Evolutionary conservation across 2,329 filamentous ascomycete genomes (phyloP).

Genomic region (Xylariomycetidae sp.): DNA sequence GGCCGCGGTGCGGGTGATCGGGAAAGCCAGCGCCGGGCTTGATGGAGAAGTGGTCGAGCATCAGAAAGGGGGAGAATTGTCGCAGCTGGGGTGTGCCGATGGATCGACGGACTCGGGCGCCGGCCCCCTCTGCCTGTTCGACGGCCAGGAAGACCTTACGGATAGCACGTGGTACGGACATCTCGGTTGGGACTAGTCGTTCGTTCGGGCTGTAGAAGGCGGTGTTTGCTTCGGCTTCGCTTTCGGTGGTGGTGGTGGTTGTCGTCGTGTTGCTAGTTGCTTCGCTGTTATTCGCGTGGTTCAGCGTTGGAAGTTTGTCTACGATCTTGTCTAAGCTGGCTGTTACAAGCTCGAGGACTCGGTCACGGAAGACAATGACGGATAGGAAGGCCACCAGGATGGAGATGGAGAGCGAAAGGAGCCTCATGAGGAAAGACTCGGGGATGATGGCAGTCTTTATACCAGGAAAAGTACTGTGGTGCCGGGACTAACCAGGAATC

Average conservation of each 20-base stretch:
- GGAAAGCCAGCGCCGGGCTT: constrained; percentile 81
- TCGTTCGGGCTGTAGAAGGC: constrained; percentile 22
- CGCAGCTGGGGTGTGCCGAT: constrained; percentile 79
- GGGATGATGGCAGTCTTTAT: constrained; percentile 12
- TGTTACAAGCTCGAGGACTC: constrained; percentile 22
- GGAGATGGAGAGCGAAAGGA: constrained; percentile 32
- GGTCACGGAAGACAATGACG: constrained; percentile 27
- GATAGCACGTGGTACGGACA: constrained; percentile 70
- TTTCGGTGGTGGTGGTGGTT: too few species aligned
- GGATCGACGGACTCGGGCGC: constrained; percentile 79
- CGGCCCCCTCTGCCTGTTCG: constrained; percentile 84
- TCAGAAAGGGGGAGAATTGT: constrained; percentile 88
- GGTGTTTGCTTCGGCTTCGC: constrained; percentile 14
- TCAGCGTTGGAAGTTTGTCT: constrained; percentile 12
- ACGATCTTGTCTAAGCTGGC: constrained; percentile 17
- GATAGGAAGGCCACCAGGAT: constrained; percentile 35
- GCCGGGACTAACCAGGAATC: constrained; percentile 9
- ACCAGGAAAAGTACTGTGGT: not conserved
- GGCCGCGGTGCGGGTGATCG: constrained; percentile 78
- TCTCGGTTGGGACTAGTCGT: constrained; percentile 39
- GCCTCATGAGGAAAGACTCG: constrained; percentile 30
- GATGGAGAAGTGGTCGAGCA: constrained; percentile 91
- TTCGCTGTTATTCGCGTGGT: constrained; percentile 6
- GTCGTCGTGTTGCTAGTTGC: constrained; percentile 11
- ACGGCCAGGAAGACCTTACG: constrained; percentile 77